Evolutionary conservation across 371 early-diverging fungal genomes (phyloP), one percentile per base, ranked within the genome.

Genomic region (Mycotypha africana): DNA sequence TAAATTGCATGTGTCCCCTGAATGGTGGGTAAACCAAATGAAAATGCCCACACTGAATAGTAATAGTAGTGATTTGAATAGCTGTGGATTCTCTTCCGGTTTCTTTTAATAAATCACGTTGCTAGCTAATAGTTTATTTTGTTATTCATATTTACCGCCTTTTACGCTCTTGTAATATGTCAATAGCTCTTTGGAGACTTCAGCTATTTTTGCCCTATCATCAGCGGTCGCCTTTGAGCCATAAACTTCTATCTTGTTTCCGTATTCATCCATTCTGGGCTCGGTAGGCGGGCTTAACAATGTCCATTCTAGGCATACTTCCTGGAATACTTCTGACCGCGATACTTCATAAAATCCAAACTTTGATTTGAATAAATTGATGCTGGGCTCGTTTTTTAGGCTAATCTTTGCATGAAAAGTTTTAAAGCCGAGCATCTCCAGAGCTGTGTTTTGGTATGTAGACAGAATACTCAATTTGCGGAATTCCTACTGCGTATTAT

Each of bases 361-460:
- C 44, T 82, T 82, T 12, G 64, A 53, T 15, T 56, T 51, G 39
- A 95, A 93, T 21, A 95, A 64, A 7, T 72, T 62, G 23, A 86
- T 75, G 37, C 87, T 85, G 12, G 88, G 75, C 23, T 59, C 53
- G 54, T 94, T 93, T 16, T 72, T 74, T 22, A 80, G 56, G 23
- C 87, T 84, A 47, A 94, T 87, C 57, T 92, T 91, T 36, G 91
- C 84, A 12, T 83, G 81, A 42, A 89, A 88, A 1, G 76, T 67
- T 31, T 67, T 71, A 12, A 89, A 60, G 0, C 72, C 74, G 4
- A 90, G 56, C 2, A 81, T 60, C 38, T 63, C 51, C 24, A 76
- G 47, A 19, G 79, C 82, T 69, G 44, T 20, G n/a, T n/a, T n/a
- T n/a, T n/a, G n/a, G n/a, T n/a, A n/a, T n/a, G n/a, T n/a, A n/a